Conservation (phyloP, 768 basidiomycete genomes). For the Dioszegia crocea region DNA sequence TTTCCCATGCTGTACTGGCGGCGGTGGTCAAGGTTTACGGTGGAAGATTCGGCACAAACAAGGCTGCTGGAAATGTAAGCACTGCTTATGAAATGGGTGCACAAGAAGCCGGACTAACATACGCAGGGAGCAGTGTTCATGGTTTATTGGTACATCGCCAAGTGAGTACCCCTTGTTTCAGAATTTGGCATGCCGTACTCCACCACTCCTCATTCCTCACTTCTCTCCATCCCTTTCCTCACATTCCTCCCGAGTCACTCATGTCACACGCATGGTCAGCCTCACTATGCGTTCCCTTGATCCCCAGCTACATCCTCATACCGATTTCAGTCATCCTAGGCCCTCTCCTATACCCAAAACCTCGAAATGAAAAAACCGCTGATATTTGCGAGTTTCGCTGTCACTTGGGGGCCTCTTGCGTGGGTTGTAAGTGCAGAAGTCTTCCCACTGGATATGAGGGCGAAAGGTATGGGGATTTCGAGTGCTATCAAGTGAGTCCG, state of each 20-base stretch:
- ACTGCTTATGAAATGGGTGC: not conserved
- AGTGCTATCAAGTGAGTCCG: constrained; percentile 60
- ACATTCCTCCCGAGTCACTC: too few species aligned
- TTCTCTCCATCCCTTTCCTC: constrained; percentile 34
- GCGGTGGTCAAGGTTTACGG: constrained; percentile 55
- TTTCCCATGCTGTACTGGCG: constrained; percentile 67
- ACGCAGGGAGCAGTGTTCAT: constrained; percentile 33
- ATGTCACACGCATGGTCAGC: too few species aligned
- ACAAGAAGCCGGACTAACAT: too few species aligned
- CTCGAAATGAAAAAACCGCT: constrained; percentile 1
- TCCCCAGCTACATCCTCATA: too few species aligned
- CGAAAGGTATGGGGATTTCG: constrained; percentile 70
- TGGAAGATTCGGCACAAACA: constrained; percentile 57
- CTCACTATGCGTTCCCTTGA: not conserved
- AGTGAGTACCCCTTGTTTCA: not conserved
- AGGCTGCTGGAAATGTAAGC: constrained; percentile 64
- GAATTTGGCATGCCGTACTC: too few species aligned
- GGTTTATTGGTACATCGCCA: constrained; percentile 10
- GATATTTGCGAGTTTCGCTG: constrained; percentile 69
- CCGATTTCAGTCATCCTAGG: not conserved
- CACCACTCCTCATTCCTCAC: too few species aligned
- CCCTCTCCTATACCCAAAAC: not conserved
- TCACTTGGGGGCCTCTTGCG: constrained; percentile 67
- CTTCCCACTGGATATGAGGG: constrained; percentile 57
- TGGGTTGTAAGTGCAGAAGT: constrained; percentile 75